Evolutionary conservation across 495 filamentous ascomycete species (phyloP).

Genomic region (Pseudevernia furfuracea): DNA sequence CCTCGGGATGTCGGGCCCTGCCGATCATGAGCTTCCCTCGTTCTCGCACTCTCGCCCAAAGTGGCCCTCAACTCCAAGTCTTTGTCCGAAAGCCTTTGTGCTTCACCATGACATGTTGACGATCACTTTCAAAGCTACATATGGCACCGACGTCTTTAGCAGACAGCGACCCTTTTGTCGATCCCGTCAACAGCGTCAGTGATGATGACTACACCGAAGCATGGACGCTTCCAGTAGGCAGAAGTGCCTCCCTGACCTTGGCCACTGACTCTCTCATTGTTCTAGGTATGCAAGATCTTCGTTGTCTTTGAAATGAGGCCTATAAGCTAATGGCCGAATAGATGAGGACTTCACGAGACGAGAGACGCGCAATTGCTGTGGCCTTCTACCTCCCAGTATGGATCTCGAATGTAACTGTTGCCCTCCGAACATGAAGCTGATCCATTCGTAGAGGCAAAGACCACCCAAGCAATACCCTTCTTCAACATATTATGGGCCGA

Average conservation of each 20-base stretch:
- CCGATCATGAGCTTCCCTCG: neutral
- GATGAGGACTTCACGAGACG: conserved; percentile 41
- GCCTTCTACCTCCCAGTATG: conserved; percentile 37
- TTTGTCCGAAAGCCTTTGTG: neutral
- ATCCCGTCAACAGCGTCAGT: conserved; percentile 27
- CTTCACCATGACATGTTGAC: conserved; percentile 4
- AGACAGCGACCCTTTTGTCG: conserved; percentile 35
- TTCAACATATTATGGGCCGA: conserved; percentile 84
- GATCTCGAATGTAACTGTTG: neutral
- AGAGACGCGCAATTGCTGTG: conserved; percentile 38
- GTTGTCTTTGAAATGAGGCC: neutral
- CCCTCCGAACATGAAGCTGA: conserved; percentile 19
- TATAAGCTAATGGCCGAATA: conserved; percentile 19
- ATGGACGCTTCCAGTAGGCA: conserved; percentile 47
- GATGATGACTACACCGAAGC: conserved; percentile 25
- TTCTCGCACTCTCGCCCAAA: neutral
- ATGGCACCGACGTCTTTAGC: conserved; percentile 24
- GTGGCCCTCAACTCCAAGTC: neutral
- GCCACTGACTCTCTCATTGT: conserved; percentile 58
- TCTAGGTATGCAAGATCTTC: conserved; percentile 40
- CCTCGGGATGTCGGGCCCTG: neutral
- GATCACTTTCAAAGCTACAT: conserved; percentile 18
- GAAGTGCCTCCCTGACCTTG: conserved; percentile 54
- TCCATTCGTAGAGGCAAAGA: conserved; percentile 30
- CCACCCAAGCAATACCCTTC: conserved; percentile 56